Evolutionary conservation across 768 basidiomycete genomes (phyloP), one percentile per base, ranked within the genome.

Genomic region (Amanita polypyramis): DNA sequence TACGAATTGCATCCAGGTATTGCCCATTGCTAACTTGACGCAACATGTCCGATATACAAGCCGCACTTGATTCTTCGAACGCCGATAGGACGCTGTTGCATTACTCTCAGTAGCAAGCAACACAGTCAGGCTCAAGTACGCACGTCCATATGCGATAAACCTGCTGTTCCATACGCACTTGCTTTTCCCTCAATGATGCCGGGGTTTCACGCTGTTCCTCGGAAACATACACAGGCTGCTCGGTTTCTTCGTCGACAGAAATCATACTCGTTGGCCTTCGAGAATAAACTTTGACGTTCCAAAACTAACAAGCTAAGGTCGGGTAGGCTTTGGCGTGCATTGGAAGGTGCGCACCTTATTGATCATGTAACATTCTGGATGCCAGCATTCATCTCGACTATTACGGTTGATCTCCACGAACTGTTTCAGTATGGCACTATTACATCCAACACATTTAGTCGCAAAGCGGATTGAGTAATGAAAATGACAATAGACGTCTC

Each of bases 351-450:
- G 49, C 53, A 95, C 94, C 76, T 98, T 98, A 68, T 97, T 95
- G 56, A 99, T 97, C 95, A 97, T 97, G 65, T 98, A 97, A 64
- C 96, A 99, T 65, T 99, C 96, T 47, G 96, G 96, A 74, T 99
- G 96, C 95, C 96, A 99, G 60, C 95, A 98, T 69, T 99, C 96
- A 66, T 99, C 94, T 55, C 84, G 76, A 77, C 88, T 90, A 66
- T 98, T 98, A 51, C 96, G 79, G 60, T 99, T 98, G 67, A 99
- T 97, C 70, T 99, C 96, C 52, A 99, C 96, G 60, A 97, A 99
- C 65, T 99, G 96, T 69, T 99, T 99, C 56, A 99, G 69, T 53
- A 99, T 99, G 14, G 96, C 96, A 51, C 85, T 96, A 56, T 81
- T 88, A 66, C 96, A 99, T 4, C 96, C 96, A 0, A 92, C 94